Evolutionary conservation across 176 grass and related monocot genomes (phyloP).

Genomic region (Avena atlantica): DNA sequence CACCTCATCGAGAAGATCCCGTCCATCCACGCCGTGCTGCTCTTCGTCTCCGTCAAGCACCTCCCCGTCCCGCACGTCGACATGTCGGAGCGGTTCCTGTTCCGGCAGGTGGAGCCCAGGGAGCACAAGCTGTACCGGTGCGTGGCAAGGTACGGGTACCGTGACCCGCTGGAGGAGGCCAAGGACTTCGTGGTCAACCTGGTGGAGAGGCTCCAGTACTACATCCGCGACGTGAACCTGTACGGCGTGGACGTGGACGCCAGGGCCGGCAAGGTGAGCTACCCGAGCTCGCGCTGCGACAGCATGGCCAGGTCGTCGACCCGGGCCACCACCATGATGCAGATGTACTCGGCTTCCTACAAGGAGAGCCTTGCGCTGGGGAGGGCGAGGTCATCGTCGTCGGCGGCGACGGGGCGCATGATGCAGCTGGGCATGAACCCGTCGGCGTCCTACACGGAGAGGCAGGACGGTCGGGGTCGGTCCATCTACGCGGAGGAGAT

Average conservation of each 20-base stretch:
- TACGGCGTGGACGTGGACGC: slow-evolving; percentile 34
- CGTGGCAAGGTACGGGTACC: slow-evolving; percentile 78
- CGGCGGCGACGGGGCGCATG: slow-evolving; percentile 4
- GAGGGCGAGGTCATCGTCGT: slow-evolving; percentile 24
- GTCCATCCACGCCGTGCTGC: slow-evolving; percentile 62
- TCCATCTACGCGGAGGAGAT: slow-evolving; percentile 50
- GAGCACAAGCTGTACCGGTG: slow-evolving; percentile 60
- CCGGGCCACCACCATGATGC: neutral
- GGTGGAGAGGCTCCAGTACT: slow-evolving; percentile 61
- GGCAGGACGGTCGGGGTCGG: too few relatives aligned
- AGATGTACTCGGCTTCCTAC: slow-evolving; percentile 36
- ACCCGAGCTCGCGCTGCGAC: slow-evolving; percentile 63
- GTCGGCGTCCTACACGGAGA: slow-evolving; percentile 40
- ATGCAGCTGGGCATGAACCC: neutral
- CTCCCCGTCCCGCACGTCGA: slow-evolving; percentile 66
- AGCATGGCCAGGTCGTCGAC: slow-evolving; percentile 27
- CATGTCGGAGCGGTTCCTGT: slow-evolving; percentile 64
- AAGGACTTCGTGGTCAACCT: slow-evolving; percentile 50
- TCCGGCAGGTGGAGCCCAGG: slow-evolving; percentile 44
- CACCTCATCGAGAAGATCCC: slow-evolving; percentile 75
- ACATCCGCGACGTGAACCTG: slow-evolving; percentile 60
- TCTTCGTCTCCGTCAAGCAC: slow-evolving; percentile 81
- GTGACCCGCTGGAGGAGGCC: slow-evolving; percentile 61
- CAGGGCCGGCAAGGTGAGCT: slow-evolving; percentile 43
- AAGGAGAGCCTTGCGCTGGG: slow-evolving; percentile 39